Evolutionary conservation across 495 filamentous ascomycete genomes (phyloP), one percentile per base, ranked within the genome.

Genomic region (Penicillium alfredii): DNA sequence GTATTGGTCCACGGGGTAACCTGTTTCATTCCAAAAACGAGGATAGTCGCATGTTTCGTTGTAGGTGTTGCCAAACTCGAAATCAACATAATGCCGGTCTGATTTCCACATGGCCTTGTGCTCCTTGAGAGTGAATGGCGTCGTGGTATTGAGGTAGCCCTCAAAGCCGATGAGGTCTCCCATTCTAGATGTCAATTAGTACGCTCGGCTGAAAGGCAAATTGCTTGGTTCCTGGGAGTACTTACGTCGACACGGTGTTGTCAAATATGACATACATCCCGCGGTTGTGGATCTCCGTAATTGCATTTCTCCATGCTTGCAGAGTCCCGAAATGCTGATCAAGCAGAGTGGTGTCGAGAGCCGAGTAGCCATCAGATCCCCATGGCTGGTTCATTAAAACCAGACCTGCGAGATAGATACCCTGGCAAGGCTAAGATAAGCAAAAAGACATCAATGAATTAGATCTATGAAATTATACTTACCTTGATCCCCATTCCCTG

Each of bases 401-500:
- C 26, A 72, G 74, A 9, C 82, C 82, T 26, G 81, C 80, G 34
- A 87, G 67, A 44, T 87, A 87, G 15, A 87, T 69, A 6, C 64
- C 78, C 77, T 76, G 33, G n/a, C n/a, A n/a, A 28, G n/a, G n/a
- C n/a, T n/a, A n/a, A n/a, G n/a, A n/a, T n/a, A n/a, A n/a, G n/a
- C n/a, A n/a, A n/a, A n/a, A n/a, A n/a, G n/a, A n/a, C n/a, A n/a
- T n/a, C n/a, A n/a, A n/a, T n/a, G n/a, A n/a, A n/a, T n/a, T n/a
- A n/a, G n/a, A n/a, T n/a, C n/a, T n/a, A n/a, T n/a, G 13, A 25
- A 9, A 40, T 28, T 7, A 6, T 6, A 37, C 60, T 30, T 32
- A 74, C 78, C 67, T 82, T 84, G 56, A 84, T 77, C 2, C 82
- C 82, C 78, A 84, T 78, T 27, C 82, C 82, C 38, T 82, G 78